These are phyloP conservation scores for Aspergillus fructus DNA, from an alignment of 2,329 filamentous ascomycete species.

Conservation along the genomic window DNA sequence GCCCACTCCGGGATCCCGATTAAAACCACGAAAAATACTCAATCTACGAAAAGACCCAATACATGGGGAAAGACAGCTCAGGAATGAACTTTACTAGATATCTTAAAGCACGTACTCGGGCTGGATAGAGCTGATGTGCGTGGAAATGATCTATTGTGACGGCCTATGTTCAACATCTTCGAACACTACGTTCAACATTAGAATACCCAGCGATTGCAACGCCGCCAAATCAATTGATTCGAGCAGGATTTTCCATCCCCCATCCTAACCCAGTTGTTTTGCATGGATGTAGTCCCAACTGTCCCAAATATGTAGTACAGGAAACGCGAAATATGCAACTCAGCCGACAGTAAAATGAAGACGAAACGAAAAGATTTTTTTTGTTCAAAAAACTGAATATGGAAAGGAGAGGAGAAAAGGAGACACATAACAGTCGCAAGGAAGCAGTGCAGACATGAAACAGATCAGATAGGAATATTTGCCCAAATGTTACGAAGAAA, in stretches of 20 bases:
- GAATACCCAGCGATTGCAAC: conserved; percentile 8
- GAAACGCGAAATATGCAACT: conserved; percentile 23
- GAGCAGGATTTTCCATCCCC: conserved; percentile 15
- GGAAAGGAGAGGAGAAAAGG: conserved; percentile 17
- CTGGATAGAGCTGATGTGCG: too few species aligned
- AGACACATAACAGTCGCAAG: conserved; percentile 18
- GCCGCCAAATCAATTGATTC: conserved; percentile 23
- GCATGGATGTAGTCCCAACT: conserved; percentile 23
- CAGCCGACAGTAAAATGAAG: conserved; percentile 21
- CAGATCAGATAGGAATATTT: conserved; percentile 17
- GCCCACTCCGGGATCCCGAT: too few species aligned
- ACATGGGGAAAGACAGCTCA: too few species aligned
- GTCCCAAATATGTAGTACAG: conserved; percentile 27
- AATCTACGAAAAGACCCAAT: too few species aligned
- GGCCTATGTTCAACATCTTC: too few species aligned
- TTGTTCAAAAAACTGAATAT: conserved; percentile 17
- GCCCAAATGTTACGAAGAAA: conserved; percentile 19
- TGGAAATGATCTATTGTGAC: too few species aligned
- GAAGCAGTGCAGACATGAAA: conserved; percentile 15
- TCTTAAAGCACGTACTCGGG: too few species aligned
- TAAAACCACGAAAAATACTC: too few species aligned
- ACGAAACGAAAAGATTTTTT: conserved; percentile 15
- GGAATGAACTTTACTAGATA: too few species aligned
- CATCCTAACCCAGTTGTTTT: conserved; percentile 23
- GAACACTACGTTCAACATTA: background rate